phyloP scores from a whole-genome alignment of 805 yeast species.

The Torulaspora gathmanii region DNA sequence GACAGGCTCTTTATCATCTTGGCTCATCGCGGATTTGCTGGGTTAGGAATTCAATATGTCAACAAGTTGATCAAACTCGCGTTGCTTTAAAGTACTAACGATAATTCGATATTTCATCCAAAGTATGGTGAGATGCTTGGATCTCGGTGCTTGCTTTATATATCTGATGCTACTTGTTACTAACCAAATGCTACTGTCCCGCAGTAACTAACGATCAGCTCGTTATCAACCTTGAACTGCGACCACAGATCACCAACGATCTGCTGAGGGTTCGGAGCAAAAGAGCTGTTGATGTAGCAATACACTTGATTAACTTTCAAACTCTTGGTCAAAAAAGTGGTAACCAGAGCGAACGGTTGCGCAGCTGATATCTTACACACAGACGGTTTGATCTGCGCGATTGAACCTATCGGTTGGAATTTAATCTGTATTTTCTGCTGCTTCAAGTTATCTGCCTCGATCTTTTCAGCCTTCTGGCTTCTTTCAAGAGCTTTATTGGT shows the following conservation, averaged over 20 bases:
- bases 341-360: constrained; percentile 28
- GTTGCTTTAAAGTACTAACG: not conserved
- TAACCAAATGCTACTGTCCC: constrained; percentile 36
- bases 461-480: constrained; percentile 4
- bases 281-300: constrained; percentile 36
- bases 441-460: not conserved
- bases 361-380: constrained; percentile 28
- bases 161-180: not conserved
- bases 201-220: constrained; percentile 35
- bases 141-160: not conserved
- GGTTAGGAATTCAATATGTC: not conserved
- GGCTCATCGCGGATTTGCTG: not conserved
- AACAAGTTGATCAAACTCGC: not conserved
- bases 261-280: constrained; percentile 37
- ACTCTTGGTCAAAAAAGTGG: constrained; percentile 22
- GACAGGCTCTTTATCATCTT: not conserved
- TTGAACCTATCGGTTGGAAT: constrained; percentile 34
- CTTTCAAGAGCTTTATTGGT: constrained; percentile 14
- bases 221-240: constrained; percentile 32
- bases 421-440: constrained; percentile 23
- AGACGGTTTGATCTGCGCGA: constrained; percentile 26
- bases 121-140: no score
- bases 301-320: constrained; percentile 25
- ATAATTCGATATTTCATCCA: no score
- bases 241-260: constrained; percentile 32